These are phyloP conservation scores for Saccharomyces hybrid DNA, from an alignment of 1,139 yeast species.

Conservation along the genomic window DNA sequence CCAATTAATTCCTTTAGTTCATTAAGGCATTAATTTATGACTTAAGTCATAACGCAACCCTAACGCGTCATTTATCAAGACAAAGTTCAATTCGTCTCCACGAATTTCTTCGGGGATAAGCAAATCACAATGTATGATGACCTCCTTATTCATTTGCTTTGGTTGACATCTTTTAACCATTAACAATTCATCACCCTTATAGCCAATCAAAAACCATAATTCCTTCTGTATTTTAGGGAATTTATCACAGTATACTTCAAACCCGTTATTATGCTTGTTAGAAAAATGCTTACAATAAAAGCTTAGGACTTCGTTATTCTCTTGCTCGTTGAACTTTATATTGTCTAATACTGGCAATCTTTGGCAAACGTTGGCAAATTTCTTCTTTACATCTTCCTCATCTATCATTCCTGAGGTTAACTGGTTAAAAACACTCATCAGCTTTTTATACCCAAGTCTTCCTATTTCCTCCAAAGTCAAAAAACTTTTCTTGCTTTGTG, in stretches of 20 bases:
- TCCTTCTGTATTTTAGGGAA: constrained; percentile 92
- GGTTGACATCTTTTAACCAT: constrained; percentile 67
- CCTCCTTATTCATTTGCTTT: constrained; percentile 34
- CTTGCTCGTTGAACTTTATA: constrained; percentile 30
- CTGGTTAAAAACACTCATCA: constrained; percentile 10
- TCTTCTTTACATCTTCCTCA: constrained; percentile 23
- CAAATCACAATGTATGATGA: constrained; percentile 39
- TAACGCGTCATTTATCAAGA: constrained; percentile 61
- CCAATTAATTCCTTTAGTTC: not conserved
- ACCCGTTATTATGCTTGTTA: constrained; percentile 48
- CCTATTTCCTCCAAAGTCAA: constrained; percentile 32
- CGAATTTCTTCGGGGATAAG: constrained; percentile 43
- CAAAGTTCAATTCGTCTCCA: constrained; percentile 41
- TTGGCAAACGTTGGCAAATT: constrained; percentile 40
- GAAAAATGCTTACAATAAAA: constrained; percentile 50
- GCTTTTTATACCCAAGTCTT: constrained; percentile 18
- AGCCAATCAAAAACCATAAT: constrained; percentile 78
- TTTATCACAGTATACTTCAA: constrained; percentile 64
- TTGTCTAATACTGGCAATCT: constrained; percentile 40
- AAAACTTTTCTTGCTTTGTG: constrained; percentile 4
- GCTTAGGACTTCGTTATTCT: constrained; percentile 32
- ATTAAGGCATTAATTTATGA: not conserved
- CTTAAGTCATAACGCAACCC: constrained; percentile 39
- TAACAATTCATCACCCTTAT: constrained; percentile 46
- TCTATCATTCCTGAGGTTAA: constrained; percentile 12